A percentile compares a stretch with the other conserved stretches of the same genome.
Evolutionary conservation across 2,329 filamentous ascomycete genomes (phyloP).

Genomic region (Cordyceps cateniannulata): DNA sequence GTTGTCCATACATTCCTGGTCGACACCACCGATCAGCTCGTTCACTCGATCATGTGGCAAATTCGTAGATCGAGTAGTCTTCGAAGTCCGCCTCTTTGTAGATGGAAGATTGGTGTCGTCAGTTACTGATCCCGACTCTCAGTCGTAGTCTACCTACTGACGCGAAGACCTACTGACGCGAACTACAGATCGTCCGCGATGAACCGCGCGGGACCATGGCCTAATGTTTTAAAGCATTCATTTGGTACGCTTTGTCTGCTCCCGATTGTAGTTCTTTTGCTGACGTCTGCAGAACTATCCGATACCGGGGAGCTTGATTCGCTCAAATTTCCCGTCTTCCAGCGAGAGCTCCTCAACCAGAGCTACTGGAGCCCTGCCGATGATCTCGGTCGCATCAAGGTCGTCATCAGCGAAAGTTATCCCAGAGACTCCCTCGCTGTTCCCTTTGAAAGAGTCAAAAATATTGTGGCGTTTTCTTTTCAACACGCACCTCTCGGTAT

Average conservation of each 20-base stretch:
- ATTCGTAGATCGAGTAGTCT: conserved; percentile 48
- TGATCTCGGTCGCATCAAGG: conserved; percentile 65
- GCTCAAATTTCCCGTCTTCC: conserved; percentile 69
- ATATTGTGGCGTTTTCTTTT: conserved; percentile 73
- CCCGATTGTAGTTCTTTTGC: neutral
- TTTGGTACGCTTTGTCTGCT: conserved; percentile 28
- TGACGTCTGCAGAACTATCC: conserved; percentile 35
- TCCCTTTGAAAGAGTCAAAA: conserved; percentile 62
- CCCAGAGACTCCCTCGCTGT: conserved; percentile 42
- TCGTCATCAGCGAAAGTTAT: conserved; percentile 70
- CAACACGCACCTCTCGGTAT: conserved; percentile 75
- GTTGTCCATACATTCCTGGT: conserved; percentile 72
- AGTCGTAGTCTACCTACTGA: neutral
- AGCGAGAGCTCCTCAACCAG: conserved; percentile 61
- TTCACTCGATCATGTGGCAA: conserved; percentile 51
- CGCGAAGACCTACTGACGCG: neutral
- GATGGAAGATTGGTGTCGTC: conserved; percentile 62
- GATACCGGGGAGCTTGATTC: conserved; percentile 51
- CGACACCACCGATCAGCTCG: conserved; percentile 51
- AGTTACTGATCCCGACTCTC: conserved; percentile 19
- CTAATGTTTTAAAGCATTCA: conserved; percentile 40
- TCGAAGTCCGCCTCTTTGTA: conserved; percentile 61
- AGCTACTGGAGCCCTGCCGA: conserved; percentile 67
- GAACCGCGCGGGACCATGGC: conserved; percentile 43
- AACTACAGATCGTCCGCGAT: conserved; percentile 47